These are phyloP conservation scores for Aplosporella prunicola DNA, from an alignment of 2,329 filamentous ascomycete genomes.

Conservation along the genomic window DNA sequence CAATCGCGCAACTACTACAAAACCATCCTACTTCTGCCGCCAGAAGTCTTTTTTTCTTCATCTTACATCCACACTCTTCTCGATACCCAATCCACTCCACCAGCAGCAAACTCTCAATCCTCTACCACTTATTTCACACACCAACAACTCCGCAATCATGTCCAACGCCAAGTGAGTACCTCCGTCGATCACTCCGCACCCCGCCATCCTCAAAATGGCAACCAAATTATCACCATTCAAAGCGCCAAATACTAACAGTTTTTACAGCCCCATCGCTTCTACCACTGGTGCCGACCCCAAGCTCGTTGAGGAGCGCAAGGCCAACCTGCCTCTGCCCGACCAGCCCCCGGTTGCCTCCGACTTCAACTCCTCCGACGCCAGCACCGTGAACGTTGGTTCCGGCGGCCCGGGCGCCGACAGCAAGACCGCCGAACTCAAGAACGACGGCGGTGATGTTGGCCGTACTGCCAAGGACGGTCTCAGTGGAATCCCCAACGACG, in stretches of 20 bases:
- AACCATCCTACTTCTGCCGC: not conserved
- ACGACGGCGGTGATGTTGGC: slow-evolving; percentile 45
- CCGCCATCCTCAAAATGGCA: slow-evolving; percentile 2
- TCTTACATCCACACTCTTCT: too few relatives aligned
- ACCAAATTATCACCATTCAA: not conserved
- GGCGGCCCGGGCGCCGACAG: slow-evolving; percentile 47
- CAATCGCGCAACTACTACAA: slow-evolving; percentile 4
- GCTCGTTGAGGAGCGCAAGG: slow-evolving; percentile 58
- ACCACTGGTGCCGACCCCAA: slow-evolving; percentile 65
- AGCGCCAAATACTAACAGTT: not conserved
- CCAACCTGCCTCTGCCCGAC: slow-evolving; percentile 71
- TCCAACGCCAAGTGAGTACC: slow-evolving; percentile 2
- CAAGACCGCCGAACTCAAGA: slow-evolving; percentile 46
- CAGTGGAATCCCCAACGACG: slow-evolving; percentile 50
- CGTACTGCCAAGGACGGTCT: slow-evolving; percentile 53
- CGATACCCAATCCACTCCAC: not conserved
- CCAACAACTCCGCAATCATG: slow-evolving; percentile 5
- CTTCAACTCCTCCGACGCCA: slow-evolving; percentile 62
- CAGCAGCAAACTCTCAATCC: not conserved
- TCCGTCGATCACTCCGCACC: not conserved
- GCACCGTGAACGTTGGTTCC: slow-evolving; percentile 61
- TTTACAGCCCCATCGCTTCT: slow-evolving; percentile 49
- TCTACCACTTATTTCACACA: not conserved
- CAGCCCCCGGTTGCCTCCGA: slow-evolving; percentile 68
- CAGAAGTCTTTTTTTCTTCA: too few relatives aligned